A percentile compares a stretch with the other conserved stretches of the same genome.
These are phyloP conservation scores for Phytophthora foliorum DNA, from an alignment of 352 stramenopile genomes.

Conservation along the genomic window DNA sequence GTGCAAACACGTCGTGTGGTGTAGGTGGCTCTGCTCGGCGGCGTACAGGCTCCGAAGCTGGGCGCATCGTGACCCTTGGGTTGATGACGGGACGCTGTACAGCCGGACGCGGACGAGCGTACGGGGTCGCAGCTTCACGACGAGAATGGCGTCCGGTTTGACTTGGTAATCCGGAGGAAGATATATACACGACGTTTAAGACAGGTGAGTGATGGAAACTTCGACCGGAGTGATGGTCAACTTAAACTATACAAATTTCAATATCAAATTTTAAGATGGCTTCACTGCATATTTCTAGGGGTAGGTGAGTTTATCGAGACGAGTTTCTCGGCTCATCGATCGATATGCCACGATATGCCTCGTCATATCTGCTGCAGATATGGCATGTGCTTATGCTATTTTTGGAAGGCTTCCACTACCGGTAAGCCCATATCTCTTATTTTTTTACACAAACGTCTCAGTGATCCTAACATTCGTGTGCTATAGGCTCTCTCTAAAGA, in stretches of 20 bases:
- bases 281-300: background rate
- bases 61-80: no score
- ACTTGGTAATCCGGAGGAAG: no score
- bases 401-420: no score
- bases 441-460: no score
- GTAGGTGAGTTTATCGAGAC: conserved; percentile 4
- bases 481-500: no score
- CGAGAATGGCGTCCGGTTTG: background rate
- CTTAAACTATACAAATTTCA: background rate
- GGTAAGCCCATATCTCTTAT: no score
- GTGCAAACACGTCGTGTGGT: background rate
- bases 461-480: no score
- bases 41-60: no score
- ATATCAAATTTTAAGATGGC: background rate
- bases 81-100: no score
- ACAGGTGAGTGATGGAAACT: background rate
- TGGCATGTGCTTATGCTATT: background rate
- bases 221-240: background rate
- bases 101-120: background rate
- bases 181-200: background rate
- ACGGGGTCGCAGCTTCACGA: background rate
- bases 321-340: background rate
- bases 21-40: no score
- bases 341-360: background rate
- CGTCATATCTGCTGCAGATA: background rate